phyloP scores from a whole-genome alignment of 345 rosid genomes.

The Citrus trifoliata region DNA sequence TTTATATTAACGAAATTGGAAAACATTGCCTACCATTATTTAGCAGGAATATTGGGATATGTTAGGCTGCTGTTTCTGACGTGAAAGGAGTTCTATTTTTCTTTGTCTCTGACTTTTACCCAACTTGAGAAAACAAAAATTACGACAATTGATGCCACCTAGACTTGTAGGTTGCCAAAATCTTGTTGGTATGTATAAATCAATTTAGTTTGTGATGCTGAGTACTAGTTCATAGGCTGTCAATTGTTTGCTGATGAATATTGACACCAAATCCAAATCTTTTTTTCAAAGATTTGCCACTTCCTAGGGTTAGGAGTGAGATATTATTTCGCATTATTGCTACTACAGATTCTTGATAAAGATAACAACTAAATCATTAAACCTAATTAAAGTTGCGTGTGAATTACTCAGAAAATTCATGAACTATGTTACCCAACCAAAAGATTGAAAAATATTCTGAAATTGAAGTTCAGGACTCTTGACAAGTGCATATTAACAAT shows the following conservation, averaged over 20 bases:
- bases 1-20: not conserved
- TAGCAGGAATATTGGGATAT: not conserved
- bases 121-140: not conserved
- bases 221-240: not conserved
- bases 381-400: not conserved
- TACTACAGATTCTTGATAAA: slow-evolving; percentile 12
- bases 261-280: slow-evolving; percentile 31
- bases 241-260: slow-evolving; percentile 12
- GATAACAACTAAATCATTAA: slow-evolving; percentile 14
- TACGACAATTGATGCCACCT: not conserved
- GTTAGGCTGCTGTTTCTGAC: not conserved
- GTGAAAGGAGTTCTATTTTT: too few relatives aligned
- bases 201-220: not conserved
- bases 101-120: not conserved
- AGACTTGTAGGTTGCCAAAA: not conserved
- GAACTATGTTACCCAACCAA: not conserved
- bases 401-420: not conserved
- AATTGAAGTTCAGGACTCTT: not conserved
- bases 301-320: slow-evolving; percentile 23
- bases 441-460: not conserved
- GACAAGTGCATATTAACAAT: not conserved
- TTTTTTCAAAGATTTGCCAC: slow-evolving; percentile 40
- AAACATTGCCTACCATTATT: not conserved
- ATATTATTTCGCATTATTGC: slow-evolving; percentile 10
- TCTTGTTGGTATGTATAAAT: too few relatives aligned